Evolutionary conservation across 192 early-diverging fungal species (phyloP).

Genomic region (Phycomyces nitens): DNA sequence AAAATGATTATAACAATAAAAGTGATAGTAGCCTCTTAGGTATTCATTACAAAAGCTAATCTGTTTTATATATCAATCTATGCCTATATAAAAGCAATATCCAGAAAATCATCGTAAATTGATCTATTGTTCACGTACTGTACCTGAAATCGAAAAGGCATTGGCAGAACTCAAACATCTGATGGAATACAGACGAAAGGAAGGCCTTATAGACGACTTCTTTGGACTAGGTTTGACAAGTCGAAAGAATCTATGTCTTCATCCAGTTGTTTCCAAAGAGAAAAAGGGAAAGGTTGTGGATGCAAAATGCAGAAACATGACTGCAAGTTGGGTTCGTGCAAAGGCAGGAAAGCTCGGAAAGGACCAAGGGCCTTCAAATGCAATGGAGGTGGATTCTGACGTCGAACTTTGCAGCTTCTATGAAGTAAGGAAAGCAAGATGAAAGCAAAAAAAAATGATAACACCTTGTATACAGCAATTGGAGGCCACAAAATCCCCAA

Average conservation of each 20-base stretch:
- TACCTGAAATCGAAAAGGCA: slow-evolving; percentile 99
- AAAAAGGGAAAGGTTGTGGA: slow-evolving; percentile 85
- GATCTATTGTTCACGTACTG: slow-evolving; percentile 99
- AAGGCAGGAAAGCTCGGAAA: slow-evolving; percentile 32
- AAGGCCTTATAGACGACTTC: slow-evolving; percentile 75
- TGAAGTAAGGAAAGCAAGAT: slow-evolving; percentile 47
- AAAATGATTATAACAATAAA: neutral
- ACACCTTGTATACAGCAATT: slow-evolving; percentile 48
- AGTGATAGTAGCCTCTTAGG: neutral
- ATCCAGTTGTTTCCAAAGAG: slow-evolving; percentile 85
- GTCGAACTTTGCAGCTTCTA: slow-evolving; percentile 76
- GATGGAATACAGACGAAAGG: slow-evolving; percentile 74
- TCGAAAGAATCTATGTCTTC: slow-evolving; percentile 92
- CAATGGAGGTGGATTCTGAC: slow-evolving; percentile 22
- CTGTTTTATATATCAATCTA: neutral
- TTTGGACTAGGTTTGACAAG: slow-evolving; percentile 90
- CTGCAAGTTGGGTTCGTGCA: slow-evolving; percentile 90
- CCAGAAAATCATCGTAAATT: slow-evolving; percentile 93
- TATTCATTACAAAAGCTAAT: too few species aligned
- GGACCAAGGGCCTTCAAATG: slow-evolving; percentile 9
- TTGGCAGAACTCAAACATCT: slow-evolving; percentile 91
- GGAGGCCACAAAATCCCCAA: slow-evolving; percentile 55
- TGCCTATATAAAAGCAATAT: slow-evolving; percentile 46
- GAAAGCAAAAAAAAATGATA: slow-evolving; percentile 22
- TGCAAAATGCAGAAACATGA: slow-evolving; percentile 86